Evolutionary conservation across 768 basidiomycete species (phyloP), one percentile per base, ranked within the genome.

Genomic region (Plicaturopsis crispa): DNA sequence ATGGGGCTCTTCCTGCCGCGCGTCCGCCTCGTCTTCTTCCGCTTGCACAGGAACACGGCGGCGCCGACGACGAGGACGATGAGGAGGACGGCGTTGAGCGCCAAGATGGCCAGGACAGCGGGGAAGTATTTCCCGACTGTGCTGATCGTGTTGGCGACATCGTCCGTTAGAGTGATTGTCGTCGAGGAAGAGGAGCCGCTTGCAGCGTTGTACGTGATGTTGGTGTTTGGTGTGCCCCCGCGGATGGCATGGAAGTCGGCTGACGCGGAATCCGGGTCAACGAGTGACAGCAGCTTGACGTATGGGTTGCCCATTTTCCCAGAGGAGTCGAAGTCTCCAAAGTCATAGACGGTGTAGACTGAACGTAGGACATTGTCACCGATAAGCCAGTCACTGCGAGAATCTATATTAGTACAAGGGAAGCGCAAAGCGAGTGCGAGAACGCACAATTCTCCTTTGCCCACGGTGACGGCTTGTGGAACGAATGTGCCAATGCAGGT

Each of bases 351-450:
- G 6, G 84, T 73, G 57, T 90, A 90, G 26, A 89, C 62, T 12
- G 84, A 84, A 42, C 88, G 85, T 42, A 91, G 69, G 53, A 87
- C 71, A 50, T 85, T 89, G 58, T 84, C 87, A 16, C 88, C 88
- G 38, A 89, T 53, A 32, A 91, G 67, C 79, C 84, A 83, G 54
- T 91, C 88, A 52, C 85, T 88, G 43, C 8, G 14, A 46, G 39
- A 16, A 36, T n/a, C 2, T 10, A 42, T 30, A 26, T 39, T 35
- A 31, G 42, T 39, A 37, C 31, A 38, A 28, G 37, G 35, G 13
- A n/a, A 10, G 5, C 17, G 24, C 18, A 16, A 35, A 12, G 17
- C 5, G 36, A 32, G 31, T 11, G 33, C 32, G 18, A 14, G 12
- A 24, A 65, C 78, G 33, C 51, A 83, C 84, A 85, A 88, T 59